A percentile compares a stretch with the other conserved stretches of the same genome.
These are phyloP conservation scores for Cercospora zeae-maydis DNA, from an alignment of 2,329 filamentous ascomycete species.

Conservation along the genomic window DNA sequence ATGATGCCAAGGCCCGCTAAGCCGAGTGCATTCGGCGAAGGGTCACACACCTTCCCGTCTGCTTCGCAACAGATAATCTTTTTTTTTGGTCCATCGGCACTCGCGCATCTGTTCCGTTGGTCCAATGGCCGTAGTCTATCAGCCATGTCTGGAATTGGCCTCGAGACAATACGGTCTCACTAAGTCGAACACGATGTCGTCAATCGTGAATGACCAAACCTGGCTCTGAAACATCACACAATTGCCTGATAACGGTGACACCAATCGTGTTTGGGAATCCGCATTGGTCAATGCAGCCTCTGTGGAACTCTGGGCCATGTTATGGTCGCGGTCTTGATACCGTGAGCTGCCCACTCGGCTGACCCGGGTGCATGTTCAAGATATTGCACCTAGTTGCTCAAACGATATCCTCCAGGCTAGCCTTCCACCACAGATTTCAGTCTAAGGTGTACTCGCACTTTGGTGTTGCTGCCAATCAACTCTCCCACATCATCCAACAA, in stretches of 20 bases:
- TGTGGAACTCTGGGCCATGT: neutral
- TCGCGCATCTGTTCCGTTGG: too few species aligned
- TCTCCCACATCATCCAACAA: neutral
- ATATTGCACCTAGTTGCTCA: neutral
- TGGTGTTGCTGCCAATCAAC: neutral
- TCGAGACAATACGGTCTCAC: neutral
- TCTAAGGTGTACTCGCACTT: neutral
- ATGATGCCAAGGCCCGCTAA: neutral
- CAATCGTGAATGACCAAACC: neutral
- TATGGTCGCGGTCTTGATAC: neutral
- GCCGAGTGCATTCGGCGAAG: neutral
- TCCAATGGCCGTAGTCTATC: too few species aligned
- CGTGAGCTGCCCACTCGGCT: neutral
- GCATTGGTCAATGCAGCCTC: neutral
- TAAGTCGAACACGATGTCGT: neutral
- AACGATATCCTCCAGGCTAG: neutral
- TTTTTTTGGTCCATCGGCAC: too few species aligned
- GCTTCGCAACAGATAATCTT: too few species aligned
- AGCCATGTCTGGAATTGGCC: neutral
- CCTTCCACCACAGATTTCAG: neutral
- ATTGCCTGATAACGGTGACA: neutral
- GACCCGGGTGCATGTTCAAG: neutral
- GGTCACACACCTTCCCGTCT: too few species aligned
- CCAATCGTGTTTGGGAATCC: neutral
- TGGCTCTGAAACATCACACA: neutral